Evolutionary conservation across 345 rosid genomes (phyloP).

Genomic region (Conringia planisiliqua): DNA sequence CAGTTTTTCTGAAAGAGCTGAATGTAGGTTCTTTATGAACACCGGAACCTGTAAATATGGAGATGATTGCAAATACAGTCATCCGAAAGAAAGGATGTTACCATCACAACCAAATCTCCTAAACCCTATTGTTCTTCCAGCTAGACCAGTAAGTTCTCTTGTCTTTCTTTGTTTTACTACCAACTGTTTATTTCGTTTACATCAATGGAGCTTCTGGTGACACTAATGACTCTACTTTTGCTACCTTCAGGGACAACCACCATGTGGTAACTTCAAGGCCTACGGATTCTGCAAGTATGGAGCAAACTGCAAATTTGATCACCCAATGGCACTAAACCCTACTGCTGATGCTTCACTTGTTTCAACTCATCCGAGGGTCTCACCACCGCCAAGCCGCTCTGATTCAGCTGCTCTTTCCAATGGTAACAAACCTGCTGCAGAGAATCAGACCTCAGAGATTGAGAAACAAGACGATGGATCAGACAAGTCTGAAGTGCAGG

Average conservation of each 20-base stretch:
- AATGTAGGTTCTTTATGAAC: conserved; percentile 71
- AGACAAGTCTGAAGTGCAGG: conserved; percentile 20
- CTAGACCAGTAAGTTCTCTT: conserved; percentile 58
- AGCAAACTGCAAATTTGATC: conserved; percentile 70
- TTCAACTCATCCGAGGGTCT: conserved; percentile 37
- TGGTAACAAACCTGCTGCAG: conserved; percentile 15
- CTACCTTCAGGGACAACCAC: conserved; percentile 61
- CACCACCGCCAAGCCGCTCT: conserved; percentile 32
- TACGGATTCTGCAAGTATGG: conserved; percentile 73
- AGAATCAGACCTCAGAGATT: conserved; percentile 9
- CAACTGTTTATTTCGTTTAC: background rate
- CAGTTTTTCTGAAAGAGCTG: conserved; percentile 63
- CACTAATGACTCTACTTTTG: conserved; percentile 7
- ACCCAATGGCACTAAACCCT: conserved; percentile 51
- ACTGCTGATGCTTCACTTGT: conserved; percentile 40
- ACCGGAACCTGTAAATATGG: conserved; percentile 78
- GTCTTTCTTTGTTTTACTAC: background rate
- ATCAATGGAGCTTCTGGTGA: background rate
- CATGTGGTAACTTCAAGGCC: conserved; percentile 58
- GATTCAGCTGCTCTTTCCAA: conserved; percentile 1
- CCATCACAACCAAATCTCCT: conserved; percentile 37
- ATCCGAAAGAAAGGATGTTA: conserved; percentile 64
- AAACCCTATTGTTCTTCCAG: conserved; percentile 52
- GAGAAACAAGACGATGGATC: conserved; percentile 12
- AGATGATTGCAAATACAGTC: conserved; percentile 78